These are phyloP conservation scores for Diaporthe batatas DNA, from an alignment of 2,329 filamentous ascomycete genomes.

Conservation along the genomic window DNA sequence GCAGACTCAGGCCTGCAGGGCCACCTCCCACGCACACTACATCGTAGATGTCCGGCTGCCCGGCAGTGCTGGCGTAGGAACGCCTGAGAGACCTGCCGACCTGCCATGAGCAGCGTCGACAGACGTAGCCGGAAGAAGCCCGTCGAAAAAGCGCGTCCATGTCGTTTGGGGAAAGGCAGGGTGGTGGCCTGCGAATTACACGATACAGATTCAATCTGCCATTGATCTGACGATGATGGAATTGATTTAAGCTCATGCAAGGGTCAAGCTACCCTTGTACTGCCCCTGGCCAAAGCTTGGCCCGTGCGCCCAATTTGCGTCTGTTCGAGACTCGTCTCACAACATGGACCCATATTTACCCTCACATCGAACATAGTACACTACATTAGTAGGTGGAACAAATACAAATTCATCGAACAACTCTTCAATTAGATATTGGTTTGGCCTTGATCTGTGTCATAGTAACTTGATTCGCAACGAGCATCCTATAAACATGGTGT, in stretches of 20 bases:
- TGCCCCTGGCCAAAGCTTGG: neutral
- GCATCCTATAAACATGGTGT: too few relatives aligned
- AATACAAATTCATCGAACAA: too few relatives aligned
- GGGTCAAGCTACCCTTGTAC: conserved; percentile 39
- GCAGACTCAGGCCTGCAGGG: conserved; percentile 86
- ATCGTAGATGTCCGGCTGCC: conserved; percentile 83
- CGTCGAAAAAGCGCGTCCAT: conserved; percentile 47
- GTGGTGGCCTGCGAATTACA: neutral
- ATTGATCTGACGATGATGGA: conserved; percentile 31
- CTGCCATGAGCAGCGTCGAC: conserved; percentile 60
- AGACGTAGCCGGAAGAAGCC: conserved; percentile 55
- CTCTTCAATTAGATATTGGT: too few relatives aligned
- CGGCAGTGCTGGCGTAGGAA: conserved; percentile 57
- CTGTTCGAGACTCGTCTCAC: neutral
- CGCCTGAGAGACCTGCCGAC: conserved; percentile 52
- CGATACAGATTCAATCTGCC: neutral
- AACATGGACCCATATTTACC: neutral
- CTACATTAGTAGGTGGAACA: neutral
- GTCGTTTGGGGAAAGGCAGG: neutral
- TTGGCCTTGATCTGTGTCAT: neutral
- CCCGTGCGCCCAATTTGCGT: conserved; percentile 10
- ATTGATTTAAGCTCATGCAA: conserved; percentile 28
- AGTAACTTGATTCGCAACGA: neutral
- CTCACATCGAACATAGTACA: too few relatives aligned
- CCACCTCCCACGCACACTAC: conserved; percentile 93